phyloP scores from a whole-genome alignment of 106 monocot genomes.

The Narthecium ossifragum region DNA sequence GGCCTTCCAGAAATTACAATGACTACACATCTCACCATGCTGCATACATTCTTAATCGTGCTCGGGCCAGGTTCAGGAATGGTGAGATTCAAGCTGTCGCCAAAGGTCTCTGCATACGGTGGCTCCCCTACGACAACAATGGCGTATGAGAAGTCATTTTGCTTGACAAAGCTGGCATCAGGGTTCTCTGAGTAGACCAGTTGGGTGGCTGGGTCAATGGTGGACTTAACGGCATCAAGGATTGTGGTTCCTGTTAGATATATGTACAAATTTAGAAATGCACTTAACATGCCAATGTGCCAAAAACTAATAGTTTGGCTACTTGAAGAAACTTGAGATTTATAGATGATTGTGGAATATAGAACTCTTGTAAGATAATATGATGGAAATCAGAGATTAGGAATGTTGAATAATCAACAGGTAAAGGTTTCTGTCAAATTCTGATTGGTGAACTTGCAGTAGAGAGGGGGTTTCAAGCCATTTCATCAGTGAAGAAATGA shows the following conservation, averaged over 20 bases:
- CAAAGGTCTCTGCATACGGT: conserved; percentile 34
- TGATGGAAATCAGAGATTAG: too few species aligned
- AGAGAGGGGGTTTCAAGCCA: too few species aligned
- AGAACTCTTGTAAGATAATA: too few species aligned
- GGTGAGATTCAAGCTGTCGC: conserved; percentile 49
- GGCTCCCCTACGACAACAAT: conserved; percentile 39
- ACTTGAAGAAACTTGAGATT: background rate
- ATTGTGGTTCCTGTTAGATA: conserved; percentile 53
- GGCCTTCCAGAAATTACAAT: conserved; percentile 64
- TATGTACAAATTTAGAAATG: too few species aligned
- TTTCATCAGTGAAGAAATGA: too few species aligned
- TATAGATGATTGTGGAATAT: too few species aligned
- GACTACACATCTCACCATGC: conserved; percentile 47
- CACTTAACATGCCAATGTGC: too few species aligned
- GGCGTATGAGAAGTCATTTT: conserved; percentile 31
- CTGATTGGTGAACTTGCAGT: too few species aligned
- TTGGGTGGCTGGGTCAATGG: conserved; percentile 34
- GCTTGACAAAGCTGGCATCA: conserved; percentile 18
- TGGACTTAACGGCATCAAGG: conserved; percentile 43
- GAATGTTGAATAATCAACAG: too few species aligned
- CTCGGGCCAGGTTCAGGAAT: conserved; percentile 40
- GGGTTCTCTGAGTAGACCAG: conserved; percentile 56
- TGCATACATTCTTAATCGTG: conserved; percentile 43
- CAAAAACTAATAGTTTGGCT: background rate
- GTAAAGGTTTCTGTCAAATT: too few species aligned